Evolutionary conservation across 768 basidiomycete species (phyloP).

Genomic region (Cystofilobasidium capitatum): DNA sequence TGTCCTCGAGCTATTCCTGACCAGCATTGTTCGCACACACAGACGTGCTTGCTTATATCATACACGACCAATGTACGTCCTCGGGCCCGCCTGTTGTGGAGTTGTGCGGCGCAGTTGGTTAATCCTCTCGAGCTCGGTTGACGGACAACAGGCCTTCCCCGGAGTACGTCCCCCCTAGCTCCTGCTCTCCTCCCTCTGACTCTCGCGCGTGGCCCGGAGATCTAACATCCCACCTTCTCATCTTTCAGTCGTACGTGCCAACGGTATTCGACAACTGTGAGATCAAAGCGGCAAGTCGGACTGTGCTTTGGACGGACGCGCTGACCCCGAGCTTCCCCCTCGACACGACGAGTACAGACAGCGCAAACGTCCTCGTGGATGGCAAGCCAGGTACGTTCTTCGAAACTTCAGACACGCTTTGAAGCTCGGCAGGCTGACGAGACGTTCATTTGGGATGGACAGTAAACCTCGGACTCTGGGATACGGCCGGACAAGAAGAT

Average conservation of each 20-base stretch:
- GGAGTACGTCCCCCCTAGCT: not conserved
- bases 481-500: slow-evolving; percentile 95
- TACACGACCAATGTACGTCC: slow-evolving; percentile 63
- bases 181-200: not conserved
- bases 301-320: not conserved
- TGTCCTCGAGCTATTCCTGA: no score
- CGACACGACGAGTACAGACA: slow-evolving; percentile 16
- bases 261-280: slow-evolving; percentile 98
- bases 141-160: slow-evolving; percentile 3
- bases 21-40: slow-evolving; percentile 8
- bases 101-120: not conserved
- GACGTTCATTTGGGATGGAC: no score
- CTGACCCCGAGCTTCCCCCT: not conserved
- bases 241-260: slow-evolving; percentile 11
- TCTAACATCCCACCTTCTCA: not conserved
- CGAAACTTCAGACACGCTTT: no score
- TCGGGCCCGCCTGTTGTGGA: no score
- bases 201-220: not conserved
- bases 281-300: slow-evolving; percentile 22
- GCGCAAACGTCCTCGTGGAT: slow-evolving; percentile 94
- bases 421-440: no score
- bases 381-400: slow-evolving; percentile 62
- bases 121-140: not conserved
- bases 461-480: slow-evolving; percentile 55
- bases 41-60: slow-evolving; percentile 98